Evolutionary conservation across 2,329 filamentous ascomycete species (phyloP), one percentile per base, ranked within the genome.

Genomic region (Penicillium concentricum): DNA sequence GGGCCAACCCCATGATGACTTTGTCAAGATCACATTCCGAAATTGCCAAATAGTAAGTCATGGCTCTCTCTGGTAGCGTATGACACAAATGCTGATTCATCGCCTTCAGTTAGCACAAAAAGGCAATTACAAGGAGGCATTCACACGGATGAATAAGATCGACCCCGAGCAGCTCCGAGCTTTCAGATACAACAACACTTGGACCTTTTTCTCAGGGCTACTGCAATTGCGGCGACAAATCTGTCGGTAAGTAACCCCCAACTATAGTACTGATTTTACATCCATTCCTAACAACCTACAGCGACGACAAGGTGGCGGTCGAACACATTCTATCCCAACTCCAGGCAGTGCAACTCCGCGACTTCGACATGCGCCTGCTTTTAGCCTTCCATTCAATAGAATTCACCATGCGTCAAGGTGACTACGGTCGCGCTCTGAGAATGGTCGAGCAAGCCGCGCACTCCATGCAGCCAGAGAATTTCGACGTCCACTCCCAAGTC

Each of bases 1-100:
- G n/a, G 78, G 79, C 46, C 81, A 82, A 35, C 82, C 87, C 0
- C 84, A 92, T 42, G 91, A 96, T 61, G 93, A 97, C 64, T 82
- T 86, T 48, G 80, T 97, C 32, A 90, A 88, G 64, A 84, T 90
- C 34, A 86, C 82, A 0, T 91, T 90, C 64, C 85, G 89, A 5
- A 82, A 87, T 54, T 88, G 91, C 2, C 84, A 87, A 58, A 78
- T 87, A 48, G 79, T 84, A 64, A 51, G 73, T 56, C 12, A n/a
- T 47, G 7, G 3, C 51, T 24, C 26, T 34, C 9, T n/a, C 20
- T 37, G 28, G 45, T 20, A 18, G 13, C 4, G 30, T 26, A 12
- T n/a, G 9, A 46, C 24, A 22, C 12, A 28, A 30, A 34, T 44
- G 41, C 58, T 60, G 48, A 60, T 43, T 5, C 45, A 5, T 18